Conservation (phyloP, 1,284 basidiomycete genomes). For the Marasmius fiardii region DNA sequence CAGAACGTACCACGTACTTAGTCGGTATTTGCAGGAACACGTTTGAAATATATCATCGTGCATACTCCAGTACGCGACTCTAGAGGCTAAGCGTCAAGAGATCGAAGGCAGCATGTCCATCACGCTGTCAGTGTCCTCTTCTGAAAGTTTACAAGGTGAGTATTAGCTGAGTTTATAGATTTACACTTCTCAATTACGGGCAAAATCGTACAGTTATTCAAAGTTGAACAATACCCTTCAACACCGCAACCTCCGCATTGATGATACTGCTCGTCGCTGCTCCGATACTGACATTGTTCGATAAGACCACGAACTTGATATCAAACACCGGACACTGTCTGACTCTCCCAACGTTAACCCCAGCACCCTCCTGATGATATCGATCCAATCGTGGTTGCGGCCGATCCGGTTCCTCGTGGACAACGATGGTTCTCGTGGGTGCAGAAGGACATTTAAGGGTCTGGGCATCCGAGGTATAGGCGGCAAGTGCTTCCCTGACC, state of each 20-base stretch:
- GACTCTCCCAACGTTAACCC: conserved; percentile 90
- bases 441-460: conserved; percentile 83
- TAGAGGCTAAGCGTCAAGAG: no score
- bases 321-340: conserved; percentile 91
- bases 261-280: conserved; percentile 97
- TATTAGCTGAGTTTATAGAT: neutral
- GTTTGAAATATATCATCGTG: no score
- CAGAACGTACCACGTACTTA: no score
- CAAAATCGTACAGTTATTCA: neutral
- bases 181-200: neutral
- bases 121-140: no score
- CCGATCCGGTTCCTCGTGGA: conserved; percentile 91
- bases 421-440: conserved; percentile 82
- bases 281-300: conserved; percentile 95
- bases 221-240: conserved; percentile 63
- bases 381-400: conserved; percentile 94
- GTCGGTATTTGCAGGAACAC: no score
- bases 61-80: no score
- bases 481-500: conserved; percentile 77
- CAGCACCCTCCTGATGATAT: conserved; percentile 89
- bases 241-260: conserved; percentile 93
- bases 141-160: no score
- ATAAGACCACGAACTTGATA: conserved; percentile 93
- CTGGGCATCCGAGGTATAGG: conserved; percentile 80
- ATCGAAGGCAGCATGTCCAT: no score